A percentile compares a stretch with the other conserved stretches of the same genome.
Evolutionary conservation across 1,284 basidiomycete species (phyloP).

Genomic region (Clitocybe nebularis): DNA sequence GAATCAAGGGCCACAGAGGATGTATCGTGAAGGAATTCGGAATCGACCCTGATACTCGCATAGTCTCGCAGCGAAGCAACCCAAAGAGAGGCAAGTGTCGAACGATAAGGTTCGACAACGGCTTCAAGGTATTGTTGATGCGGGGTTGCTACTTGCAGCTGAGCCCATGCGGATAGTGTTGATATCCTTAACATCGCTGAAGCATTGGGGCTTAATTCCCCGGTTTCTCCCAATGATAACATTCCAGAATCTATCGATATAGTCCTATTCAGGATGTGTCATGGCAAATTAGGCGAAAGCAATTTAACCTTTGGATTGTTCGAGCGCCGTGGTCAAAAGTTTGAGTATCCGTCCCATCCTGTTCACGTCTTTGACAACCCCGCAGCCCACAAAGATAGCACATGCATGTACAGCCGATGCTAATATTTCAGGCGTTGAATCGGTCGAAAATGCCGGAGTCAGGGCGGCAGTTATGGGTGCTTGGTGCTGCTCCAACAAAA

Average conservation of each 20-base stretch:
- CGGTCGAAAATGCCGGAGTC: conserved; percentile 94
- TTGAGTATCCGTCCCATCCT: conserved; percentile 95
- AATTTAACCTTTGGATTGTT: conserved; percentile 78
- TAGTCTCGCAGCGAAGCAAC: conserved; percentile 88
- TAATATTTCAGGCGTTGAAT: conserved; percentile 94
- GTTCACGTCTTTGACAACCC: conserved; percentile 87
- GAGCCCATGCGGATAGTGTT: conserved; percentile 93
- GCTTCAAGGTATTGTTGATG: conserved; percentile 76
- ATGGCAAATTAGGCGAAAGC: too few species aligned
- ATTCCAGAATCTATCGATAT: conserved; percentile 73
- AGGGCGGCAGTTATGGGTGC: conserved; percentile 97
- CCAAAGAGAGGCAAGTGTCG: conserved; percentile 82
- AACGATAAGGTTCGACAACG: conserved; percentile 82
- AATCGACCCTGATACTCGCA: conserved; percentile 85
- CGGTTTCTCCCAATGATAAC: conserved; percentile 83
- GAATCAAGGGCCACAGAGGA: conserved; percentile 74
- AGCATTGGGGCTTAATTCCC: conserved; percentile 88
- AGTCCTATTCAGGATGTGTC: too few species aligned
- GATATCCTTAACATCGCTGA: conserved; percentile 94
- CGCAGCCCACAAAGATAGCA: conserved; percentile 93
- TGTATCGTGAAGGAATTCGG: conserved; percentile 75
- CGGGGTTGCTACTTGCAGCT: conserved; percentile 79
- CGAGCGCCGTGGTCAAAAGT: conserved; percentile 83
- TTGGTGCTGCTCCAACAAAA: conserved; percentile 97
- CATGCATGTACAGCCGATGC: conserved; percentile 92